Evolutionary conservation across 108 stramenopile genomes (phyloP).

Genomic region (Cyclostephanos tholiformis): DNA sequence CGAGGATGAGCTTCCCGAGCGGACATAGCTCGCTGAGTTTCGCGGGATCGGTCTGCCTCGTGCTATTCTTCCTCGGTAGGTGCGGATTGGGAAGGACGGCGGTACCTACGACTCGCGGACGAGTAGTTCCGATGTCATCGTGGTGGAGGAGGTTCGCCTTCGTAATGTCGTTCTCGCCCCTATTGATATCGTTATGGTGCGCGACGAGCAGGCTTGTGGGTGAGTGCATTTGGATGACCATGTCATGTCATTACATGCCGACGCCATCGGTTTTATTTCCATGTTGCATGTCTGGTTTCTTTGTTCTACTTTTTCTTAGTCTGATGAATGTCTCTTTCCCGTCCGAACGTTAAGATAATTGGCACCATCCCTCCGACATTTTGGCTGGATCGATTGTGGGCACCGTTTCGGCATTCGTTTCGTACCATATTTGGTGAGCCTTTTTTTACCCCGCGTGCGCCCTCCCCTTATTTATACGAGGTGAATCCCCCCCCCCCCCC

Average conservation of each 20-base stretch:
- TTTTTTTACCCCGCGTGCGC: not conserved
- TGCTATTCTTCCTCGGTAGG: slow-evolving; percentile 63
- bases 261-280: too few species aligned
- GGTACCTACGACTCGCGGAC: not conserved
- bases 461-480: too few species aligned
- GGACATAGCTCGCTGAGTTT: slow-evolving; percentile 73
- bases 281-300: too few species aligned
- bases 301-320: too few species aligned
- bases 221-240: not conserved
- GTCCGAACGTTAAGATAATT: slow-evolving; percentile 53
- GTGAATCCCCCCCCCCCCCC: too few species aligned
- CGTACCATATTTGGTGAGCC: slow-evolving; percentile 68
- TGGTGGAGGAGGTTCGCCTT: slow-evolving; percentile 21
- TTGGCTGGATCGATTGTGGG: slow-evolving; percentile 76
- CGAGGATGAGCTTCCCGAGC: slow-evolving; percentile 76
- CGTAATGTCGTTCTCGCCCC: slow-evolving; percentile 25
- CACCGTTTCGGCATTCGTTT: slow-evolving; percentile 48
- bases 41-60: slow-evolving; percentile 70
- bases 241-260: too few species aligned
- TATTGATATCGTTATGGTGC: slow-evolving; percentile 42
- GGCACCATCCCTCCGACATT: slow-evolving; percentile 87
- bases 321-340: too few species aligned
- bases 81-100: slow-evolving; percentile 32
- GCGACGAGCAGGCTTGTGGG: slow-evolving; percentile 36
- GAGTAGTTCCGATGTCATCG: slow-evolving; percentile 3